Evolutionary conservation across 2,329 filamentous ascomycete species (phyloP), one percentile per base, ranked within the genome.

Genomic region (Penicillium sp.): DNA sequence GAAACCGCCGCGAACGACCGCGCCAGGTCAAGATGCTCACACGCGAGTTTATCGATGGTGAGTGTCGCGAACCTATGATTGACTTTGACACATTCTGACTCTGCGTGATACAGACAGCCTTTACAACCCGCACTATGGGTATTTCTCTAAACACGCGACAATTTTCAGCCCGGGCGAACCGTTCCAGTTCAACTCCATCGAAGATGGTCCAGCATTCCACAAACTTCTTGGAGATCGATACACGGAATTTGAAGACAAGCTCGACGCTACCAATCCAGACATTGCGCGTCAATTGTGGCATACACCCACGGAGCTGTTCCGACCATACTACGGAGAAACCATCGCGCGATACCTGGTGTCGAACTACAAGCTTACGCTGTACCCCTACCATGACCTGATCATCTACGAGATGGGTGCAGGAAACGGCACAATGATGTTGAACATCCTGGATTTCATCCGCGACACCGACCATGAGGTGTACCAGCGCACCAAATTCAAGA

Each of bases 351-450:
- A 97, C 73, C 84, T 99, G 42, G 87, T 97, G 62, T 88, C 90
- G 62, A 97, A 99, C 78, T 99, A 99, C 82, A 92, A 94, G 71
- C 85, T 97, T 71, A 90, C 90, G 42, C 85, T 91, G 52, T 97
- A 94, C 72, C 94, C 94, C 2, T 97, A 97, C 79, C 88, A 97
- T 75, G 94, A 99, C 75, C 83, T 99, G 48, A 90, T 96, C 66
- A 95, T 99, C 72, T 99, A 97, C 82, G 94, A 99, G 73, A 96
- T 99, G 89, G 94, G 94, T 48, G 94, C 94, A 38, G 94, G 94
- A 65, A 93, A 96, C 67, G 94, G 94, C 58, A 99, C 95, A 0
- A 83, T 99, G 70, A 99, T 99, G 94, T 82, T 94, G 70, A 99
- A 99, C 74, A 92, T 99, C 54, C 83, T 99, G 57, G 93, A 99